A percentile compares a stretch with the other conserved stretches of the same genome.
Evolutionary conservation across 352 stramenopile genomes (phyloP).

Genomic region (Pythium diclinum): DNA sequence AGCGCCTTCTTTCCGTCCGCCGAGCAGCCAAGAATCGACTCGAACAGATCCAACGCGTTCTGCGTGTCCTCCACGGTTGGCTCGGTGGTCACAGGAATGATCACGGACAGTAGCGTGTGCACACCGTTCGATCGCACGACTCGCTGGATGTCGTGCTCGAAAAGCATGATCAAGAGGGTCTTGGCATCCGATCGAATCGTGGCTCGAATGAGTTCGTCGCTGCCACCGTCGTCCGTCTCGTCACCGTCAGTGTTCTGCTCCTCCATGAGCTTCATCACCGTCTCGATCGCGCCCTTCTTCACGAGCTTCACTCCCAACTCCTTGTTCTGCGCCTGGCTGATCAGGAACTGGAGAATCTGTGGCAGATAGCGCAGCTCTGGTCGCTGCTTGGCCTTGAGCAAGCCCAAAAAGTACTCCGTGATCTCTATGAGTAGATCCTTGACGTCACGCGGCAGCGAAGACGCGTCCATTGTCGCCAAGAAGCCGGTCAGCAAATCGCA

Average conservation of each 20-base stretch:
- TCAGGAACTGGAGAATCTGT: constrained; percentile 45
- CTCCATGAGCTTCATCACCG: constrained; percentile 49
- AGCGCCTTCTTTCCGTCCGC: constrained; percentile 41
- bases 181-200: constrained; percentile 29
- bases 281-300: constrained; percentile 55
- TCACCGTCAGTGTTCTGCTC: constrained; percentile 33
- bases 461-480: constrained; percentile 43
- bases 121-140: constrained; percentile 63
- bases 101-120: constrained; percentile 50
- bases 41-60: constrained; percentile 55
- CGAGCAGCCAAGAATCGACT: constrained; percentile 52
- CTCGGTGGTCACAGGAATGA: constrained; percentile 17
- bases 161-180: constrained; percentile 53
- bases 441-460: constrained; percentile 43
- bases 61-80: constrained; percentile 36
- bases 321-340: constrained; percentile 22
- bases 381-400: constrained; percentile 23
- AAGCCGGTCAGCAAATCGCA: constrained; percentile 55
- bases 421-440: constrained; percentile 63
- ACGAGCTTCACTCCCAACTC: constrained; percentile 45
- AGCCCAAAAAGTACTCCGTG: constrained; percentile 42
- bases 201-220: background rate
- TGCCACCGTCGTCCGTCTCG: background rate
- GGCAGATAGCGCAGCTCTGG: constrained; percentile 26
- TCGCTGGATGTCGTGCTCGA: constrained; percentile 55